Percentiles rank a stretch among this genome's conserved stretches.
These are phyloP conservation scores for Hyphopichia khmerensis DNA, from an alignment of 1,139 yeast species.

Conservation along the genomic window DNA sequence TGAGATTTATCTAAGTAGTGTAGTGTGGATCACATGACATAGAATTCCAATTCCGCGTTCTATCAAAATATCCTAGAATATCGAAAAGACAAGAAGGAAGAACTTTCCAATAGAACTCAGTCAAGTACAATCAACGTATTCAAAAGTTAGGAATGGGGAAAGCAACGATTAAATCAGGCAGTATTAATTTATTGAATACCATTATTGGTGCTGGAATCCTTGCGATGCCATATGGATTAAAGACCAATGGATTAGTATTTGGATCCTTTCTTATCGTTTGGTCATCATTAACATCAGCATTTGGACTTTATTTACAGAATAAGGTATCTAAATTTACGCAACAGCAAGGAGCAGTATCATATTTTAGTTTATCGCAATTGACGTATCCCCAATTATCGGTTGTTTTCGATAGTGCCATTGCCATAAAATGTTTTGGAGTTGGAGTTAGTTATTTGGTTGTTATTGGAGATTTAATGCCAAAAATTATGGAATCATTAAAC, in stretches of 20 bases:
- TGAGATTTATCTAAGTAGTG: too few species aligned
- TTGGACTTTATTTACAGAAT: slow-evolving; percentile 53
- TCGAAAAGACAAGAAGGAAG: too few species aligned
- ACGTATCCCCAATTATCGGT: slow-evolving; percentile 53
- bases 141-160: slow-evolving; percentile 15
- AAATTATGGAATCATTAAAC: slow-evolving; percentile 51
- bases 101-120: too few species aligned
- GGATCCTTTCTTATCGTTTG: slow-evolving; percentile 46
- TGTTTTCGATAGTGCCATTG: slow-evolving; percentile 52
- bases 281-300: slow-evolving; percentile 51
- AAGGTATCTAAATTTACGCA: slow-evolving; percentile 50
- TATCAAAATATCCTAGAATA: too few species aligned
- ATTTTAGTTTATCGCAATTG: slow-evolving; percentile 52
- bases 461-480: slow-evolving; percentile 90
- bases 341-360: slow-evolving; percentile 50
- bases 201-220: slow-evolving; percentile 58
- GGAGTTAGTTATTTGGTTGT: slow-evolving; percentile 85
- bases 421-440: slow-evolving; percentile 80
- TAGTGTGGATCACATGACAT: too few species aligned
- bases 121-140: too few species aligned
- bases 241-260: slow-evolving; percentile 48
- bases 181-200: slow-evolving; percentile 53
- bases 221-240: slow-evolving; percentile 58
- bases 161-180: slow-evolving; percentile 50
- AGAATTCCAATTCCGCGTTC: too few species aligned